Percentiles rank a stretch among this genome's conserved stretches.
phyloP scores from a whole-genome alignment of 2,329 filamentous ascomycete species.

The Parastagonospora avenae region DNA sequence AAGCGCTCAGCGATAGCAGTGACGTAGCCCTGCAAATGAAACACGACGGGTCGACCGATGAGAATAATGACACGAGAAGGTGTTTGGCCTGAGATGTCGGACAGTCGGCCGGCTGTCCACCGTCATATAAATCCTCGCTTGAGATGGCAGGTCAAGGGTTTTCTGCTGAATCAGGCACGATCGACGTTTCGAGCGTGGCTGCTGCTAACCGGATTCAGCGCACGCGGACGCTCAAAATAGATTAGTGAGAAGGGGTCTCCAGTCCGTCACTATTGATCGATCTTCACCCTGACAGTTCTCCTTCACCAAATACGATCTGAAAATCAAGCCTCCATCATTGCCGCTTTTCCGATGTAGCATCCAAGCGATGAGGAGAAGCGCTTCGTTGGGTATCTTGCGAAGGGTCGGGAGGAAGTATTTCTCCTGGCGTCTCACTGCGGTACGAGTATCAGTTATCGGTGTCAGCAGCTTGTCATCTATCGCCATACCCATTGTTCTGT shows the following conservation, averaged over 20 bases:
- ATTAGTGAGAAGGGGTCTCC: slow-evolving; percentile 15
- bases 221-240: slow-evolving; percentile 20
- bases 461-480: slow-evolving; percentile 2
- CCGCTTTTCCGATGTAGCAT: not conserved
- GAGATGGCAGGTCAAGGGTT: not conserved
- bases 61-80: slow-evolving; percentile 5
- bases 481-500: not conserved
- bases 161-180: not conserved
- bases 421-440: not conserved
- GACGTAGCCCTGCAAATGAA: slow-evolving; percentile 8
- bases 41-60: not conserved
- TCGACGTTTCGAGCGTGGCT: slow-evolving; percentile 12
- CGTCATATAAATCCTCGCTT: slow-evolving; percentile 11
- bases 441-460: slow-evolving; percentile 1
- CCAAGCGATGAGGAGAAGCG: not conserved
- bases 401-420: not conserved
- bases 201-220: slow-evolving; percentile 1
- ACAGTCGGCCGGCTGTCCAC: slow-evolving; percentile 35
- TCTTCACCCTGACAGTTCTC: slow-evolving; percentile 11
- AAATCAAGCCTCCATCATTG: not conserved
- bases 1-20: slow-evolving; percentile 1
- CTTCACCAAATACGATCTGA: slow-evolving; percentile 4
- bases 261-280: slow-evolving; percentile 17
- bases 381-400: not conserved
- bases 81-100: slow-evolving; percentile 10